Evolutionary conservation across 164 flowering plant genomes (phyloP).

Genomic region (Vitis rotundifolia): DNA sequence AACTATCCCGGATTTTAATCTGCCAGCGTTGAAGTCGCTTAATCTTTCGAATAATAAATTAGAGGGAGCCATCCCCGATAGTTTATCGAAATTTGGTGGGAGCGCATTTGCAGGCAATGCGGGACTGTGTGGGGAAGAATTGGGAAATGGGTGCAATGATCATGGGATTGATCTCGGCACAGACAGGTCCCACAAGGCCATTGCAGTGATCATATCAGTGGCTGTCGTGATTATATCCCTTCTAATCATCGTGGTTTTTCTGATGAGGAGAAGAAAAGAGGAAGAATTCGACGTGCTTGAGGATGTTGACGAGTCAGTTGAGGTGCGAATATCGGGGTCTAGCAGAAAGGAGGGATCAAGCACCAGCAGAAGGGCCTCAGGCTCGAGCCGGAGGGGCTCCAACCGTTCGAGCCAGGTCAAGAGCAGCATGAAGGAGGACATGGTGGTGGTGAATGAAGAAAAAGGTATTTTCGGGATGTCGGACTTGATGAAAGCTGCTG

Average conservation of each 20-base stretch:
- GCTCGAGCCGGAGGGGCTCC: conserved; percentile 18
- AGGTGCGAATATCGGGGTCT: conserved; percentile 23
- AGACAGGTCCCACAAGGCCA: neutral
- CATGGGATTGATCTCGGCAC: too few species aligned
- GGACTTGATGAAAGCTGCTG: conserved; percentile 92
- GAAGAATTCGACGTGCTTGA: conserved; percentile 25
- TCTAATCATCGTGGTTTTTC: conserved; percentile 16
- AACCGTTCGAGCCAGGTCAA: neutral
- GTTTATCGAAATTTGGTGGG: conserved; percentile 34
- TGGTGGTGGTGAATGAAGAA: conserved; percentile 61
- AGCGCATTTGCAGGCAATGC: conserved; percentile 48
- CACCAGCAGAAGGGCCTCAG: conserved; percentile 3
- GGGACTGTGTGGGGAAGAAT: conserved; percentile 48
- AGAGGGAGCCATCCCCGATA: conserved; percentile 57
- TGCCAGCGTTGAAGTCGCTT: conserved; percentile 22
- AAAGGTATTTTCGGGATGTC: conserved; percentile 67
- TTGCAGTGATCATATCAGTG: conserved; percentile 6
- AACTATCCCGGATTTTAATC: conserved; percentile 41
- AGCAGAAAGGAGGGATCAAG: neutral
- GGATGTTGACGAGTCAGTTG: conserved; percentile 25
- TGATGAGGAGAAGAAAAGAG: conserved; percentile 14
- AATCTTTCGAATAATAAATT: conserved; percentile 62
- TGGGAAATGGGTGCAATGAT: conserved; percentile 29
- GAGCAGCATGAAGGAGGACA: conserved; percentile 28
- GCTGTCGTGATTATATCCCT: conserved; percentile 8